These are phyloP conservation scores for Argentina anserina DNA, from an alignment of 306 rosid species.

Conservation along the genomic window DNA sequence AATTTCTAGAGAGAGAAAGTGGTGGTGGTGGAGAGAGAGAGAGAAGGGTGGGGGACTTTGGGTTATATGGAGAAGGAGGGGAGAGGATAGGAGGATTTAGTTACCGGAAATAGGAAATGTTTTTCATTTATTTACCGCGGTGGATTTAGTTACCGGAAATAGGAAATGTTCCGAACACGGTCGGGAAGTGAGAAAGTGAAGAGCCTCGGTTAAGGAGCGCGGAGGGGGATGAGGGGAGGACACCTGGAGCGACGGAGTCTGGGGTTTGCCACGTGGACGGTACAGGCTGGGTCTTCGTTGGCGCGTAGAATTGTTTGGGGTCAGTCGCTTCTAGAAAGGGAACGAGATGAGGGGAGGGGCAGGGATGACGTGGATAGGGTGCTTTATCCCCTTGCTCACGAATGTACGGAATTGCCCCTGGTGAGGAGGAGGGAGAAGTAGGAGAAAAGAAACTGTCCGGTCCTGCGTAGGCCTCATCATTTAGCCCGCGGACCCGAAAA, in stretches of 20 bases:
- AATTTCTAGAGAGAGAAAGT: background rate
- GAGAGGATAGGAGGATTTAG: background rate
- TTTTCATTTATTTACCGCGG: background rate
- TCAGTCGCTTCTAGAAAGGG: conserved; percentile 24
- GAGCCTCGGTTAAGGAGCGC: background rate
- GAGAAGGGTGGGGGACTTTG: conserved; percentile 13
- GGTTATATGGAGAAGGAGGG: conserved; percentile 40
- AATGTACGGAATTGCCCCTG: too few relatives aligned
- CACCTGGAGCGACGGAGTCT: conserved; percentile 2
- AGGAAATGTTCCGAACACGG: conserved; percentile 36
- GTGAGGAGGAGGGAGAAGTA: too few relatives aligned
- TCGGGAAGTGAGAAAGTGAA: background rate
- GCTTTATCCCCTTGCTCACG: background rate
- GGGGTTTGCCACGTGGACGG: conserved; percentile 15
- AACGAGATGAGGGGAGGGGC: too few relatives aligned
- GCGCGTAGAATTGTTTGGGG: conserved; percentile 29
- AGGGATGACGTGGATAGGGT: background rate
- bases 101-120: background rate
- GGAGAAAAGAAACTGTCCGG: too few relatives aligned
- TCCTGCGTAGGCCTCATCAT: too few relatives aligned
- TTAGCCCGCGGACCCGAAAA: too few relatives aligned
- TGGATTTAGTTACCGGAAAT: background rate
- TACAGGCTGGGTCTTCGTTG: conserved; percentile 37
- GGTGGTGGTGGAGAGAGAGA: background rate
- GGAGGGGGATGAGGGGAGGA: background rate